Base-by-base conservation (phyloP, 2,329 filamentous ascomycete genomes). In the Cladophialophora bantiana region DNA sequence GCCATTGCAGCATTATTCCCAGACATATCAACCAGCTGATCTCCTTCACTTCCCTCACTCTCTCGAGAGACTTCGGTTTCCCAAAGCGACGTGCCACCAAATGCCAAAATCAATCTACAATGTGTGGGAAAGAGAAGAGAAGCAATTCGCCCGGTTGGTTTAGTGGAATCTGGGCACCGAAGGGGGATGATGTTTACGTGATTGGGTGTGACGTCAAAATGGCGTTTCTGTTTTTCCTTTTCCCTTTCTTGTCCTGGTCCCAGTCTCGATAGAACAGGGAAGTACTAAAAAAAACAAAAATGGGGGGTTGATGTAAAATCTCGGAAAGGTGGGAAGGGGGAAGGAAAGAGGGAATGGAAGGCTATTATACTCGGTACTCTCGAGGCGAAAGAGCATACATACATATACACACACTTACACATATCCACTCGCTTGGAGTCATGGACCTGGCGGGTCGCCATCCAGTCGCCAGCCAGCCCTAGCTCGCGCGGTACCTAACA, bases 161-260 rank as follows among this genome's bases (percentile, higher is more conserved):
- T 26, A 26, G 26, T 26, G 2, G 26, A 26, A 26, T 3, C 2
- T 26, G 26, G 26, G 26, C 26, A 26, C 26, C 26, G 26, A 26
- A 2, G 26, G 36, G 5, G 10, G 9, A 9, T 26, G 26, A 12
- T 10, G 18, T 50, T 50, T 50, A 1, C 13, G 9, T 26, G 45
- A 50, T 50, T 50, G 45, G 45, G 45, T 10, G 45, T 31, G 45
- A 50, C 20, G 45, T 18, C 45, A 50, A 10, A 31, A 50, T 50
- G 45, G 26, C 45, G 45, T 31, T 50, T 12, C 13, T 9, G 12
- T 50, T 31, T 50, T 48, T 26, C 3, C 26, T 26, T 26, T 26
- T 26, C 26, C 26, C 26, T 26, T 26, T 26, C 26, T 26, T 26
- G 2, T 26, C 9, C 2, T 18, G 45, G 45, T 20, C 13, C 42